Evolutionary conservation across 345 rosid genomes (phyloP), one percentile per base, ranked within the genome.

Genomic region (Eucalyptus erythrocorys): DNA sequence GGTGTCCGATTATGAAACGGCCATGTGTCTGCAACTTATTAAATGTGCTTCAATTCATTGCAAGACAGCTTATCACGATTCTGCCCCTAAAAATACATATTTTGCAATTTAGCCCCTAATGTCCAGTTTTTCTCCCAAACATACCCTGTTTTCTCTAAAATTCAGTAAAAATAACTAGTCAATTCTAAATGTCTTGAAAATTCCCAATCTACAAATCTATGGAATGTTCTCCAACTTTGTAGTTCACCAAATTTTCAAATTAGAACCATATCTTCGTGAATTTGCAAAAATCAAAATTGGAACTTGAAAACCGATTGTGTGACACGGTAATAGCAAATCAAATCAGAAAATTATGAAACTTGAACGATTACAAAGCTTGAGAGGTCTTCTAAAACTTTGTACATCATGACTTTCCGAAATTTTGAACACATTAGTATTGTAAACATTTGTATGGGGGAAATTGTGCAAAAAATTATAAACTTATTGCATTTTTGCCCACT

Each of bases 11-110:
- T 53, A 55, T 22, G 59, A 22, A 55, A 55, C 3, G 27, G 5
- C 59, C 2, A 55, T 22, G 27, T 4, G 59, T 1, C 0, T 2
- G 27, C 59, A 55, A 55, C 0, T 55, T 22, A 55, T 22, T 22
- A 55, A 55, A 55, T 55, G 59, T 21, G 27, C 27, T 0, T 4
- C 59, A 55, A 8, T 22, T 55, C 59, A 55, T 4, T 55, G 27
- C 5, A 21, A 55, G 59, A 55, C 1, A 55, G 27, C 59, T 22
- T 1, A 55, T 1, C 59, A 22, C 34, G 34, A 61, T 30, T 30
- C 37, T 30, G 32, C 37, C 34, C 10, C 71, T 61, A 61, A 30
- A 61, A 61, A 6, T 1, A 13, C 34, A 61, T 30, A 61, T 2
- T 61, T 30, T 61, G 37, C 34, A 61, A 61, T 61, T 61, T 61